Evolutionary conservation across 2,329 filamentous ascomycete genomes (phyloP), one percentile per base, ranked within the genome.

Genomic region (Talaromyces sp.): DNA sequence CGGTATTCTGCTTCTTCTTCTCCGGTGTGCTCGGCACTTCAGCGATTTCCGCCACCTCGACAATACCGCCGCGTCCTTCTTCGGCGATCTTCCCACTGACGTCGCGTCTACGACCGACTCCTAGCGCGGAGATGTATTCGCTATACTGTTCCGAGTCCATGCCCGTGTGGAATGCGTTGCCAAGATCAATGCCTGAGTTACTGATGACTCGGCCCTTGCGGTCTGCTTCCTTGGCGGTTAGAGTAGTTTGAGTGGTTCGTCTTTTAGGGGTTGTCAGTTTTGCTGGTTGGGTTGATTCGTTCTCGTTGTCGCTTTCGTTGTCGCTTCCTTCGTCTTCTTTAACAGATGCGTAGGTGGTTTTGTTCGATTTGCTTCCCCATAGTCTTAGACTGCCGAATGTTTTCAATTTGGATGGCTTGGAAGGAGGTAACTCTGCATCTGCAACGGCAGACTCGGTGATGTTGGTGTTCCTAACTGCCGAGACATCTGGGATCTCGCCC

Each of bases 31-130:
- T 36, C 4, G 61, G 51, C 22, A 34, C 17, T 19, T 63, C 61
- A 40, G 59, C 15, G 13, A n/a, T 47, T 43, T 61, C 59, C 13
- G 67, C 56, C 63, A 66, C 22, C 67, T 71, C 64, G n/a, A 45
- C 63, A 58, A 61, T 31, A 10, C 74, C 73, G 19, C 76, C 73
- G 27, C 80, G 73, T 4, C 80, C 80, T 72, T 82, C 80, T 66
- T 82, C 80, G 0, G 77, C 80, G 15, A 81, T 70, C 64, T 82
- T 82, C 2, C 80, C 80, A 65, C 80, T 82, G 19, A 82, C 80
- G 63, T 82, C 80, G 3, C 65, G 62, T 62, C 80, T 72, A 63
- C 80, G 73, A n/a, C 79, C 80, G 40, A 82, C 79, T 1, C 80
- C 80, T 4, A 80, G 67, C 1, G 75, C 76, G 1, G 78, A 77